Conservation (phyloP, 2,329 filamentous ascomycete genomes). For the Raffaelea deltoideospora region DNA sequence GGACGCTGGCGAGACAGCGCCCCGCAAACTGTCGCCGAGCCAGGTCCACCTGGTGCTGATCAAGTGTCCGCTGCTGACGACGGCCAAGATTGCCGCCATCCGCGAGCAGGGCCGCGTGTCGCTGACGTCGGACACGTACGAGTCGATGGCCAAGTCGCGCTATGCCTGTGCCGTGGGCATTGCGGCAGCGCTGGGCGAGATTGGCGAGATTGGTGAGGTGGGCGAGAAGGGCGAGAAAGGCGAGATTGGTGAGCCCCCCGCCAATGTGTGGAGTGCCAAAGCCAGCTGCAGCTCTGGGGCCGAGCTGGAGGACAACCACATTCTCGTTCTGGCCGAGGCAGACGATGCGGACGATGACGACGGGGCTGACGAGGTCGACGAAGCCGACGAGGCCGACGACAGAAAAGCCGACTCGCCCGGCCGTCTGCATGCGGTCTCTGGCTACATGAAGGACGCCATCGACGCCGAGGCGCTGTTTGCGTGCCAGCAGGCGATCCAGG, state of each 20-base stretch:
- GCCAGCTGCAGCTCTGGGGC: conserved; percentile 18
- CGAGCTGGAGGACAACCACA: conserved; percentile 16
- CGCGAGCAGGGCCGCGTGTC: conserved; percentile 10
- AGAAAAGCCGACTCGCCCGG: background rate
- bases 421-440: conserved; percentile 9
- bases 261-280: conserved; percentile 13
- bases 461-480: conserved; percentile 10
- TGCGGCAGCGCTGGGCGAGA: conserved; percentile 13
- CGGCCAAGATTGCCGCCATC: conserved; percentile 13
- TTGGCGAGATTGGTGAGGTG: conserved; percentile 3
- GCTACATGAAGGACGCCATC: conserved; percentile 15
- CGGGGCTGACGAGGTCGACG: conserved; percentile 9
- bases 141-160: conserved; percentile 18
- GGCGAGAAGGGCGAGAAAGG: no score
- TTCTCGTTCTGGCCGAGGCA: conserved; percentile 15
- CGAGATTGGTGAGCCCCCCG: no score
- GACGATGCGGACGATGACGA: conserved; percentile 1
- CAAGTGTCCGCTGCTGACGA: conserved; percentile 15
- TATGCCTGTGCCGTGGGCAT: conserved; percentile 17
- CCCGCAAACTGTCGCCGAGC: no score
- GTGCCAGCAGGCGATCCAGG: conserved; percentile 9
- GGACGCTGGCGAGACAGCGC: conserved; percentile 6
- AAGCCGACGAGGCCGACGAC: conserved; percentile 6
- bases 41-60: conserved; percentile 13
- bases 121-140: conserved; percentile 16